A percentile compares a stretch with the other conserved stretches of the same genome.
Evolutionary conservation across 169 alveolate species (phyloP).

Genomic region (Plasmodium adleri): DNA sequence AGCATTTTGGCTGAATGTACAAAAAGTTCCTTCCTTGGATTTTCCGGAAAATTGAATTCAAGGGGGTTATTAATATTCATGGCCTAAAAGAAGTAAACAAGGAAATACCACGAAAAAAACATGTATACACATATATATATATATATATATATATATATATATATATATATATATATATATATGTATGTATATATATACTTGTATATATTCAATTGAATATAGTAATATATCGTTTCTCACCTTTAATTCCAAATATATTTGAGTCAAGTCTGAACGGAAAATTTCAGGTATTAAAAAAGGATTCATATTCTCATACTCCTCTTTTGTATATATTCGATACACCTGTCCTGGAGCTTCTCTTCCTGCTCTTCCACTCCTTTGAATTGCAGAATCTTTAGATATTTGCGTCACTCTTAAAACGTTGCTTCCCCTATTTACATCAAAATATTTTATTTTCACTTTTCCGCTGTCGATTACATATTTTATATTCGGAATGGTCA

Average conservation of each 20-base stretch:
- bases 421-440: constrained; percentile 90
- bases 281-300: constrained; percentile 92
- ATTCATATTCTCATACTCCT: constrained; percentile 86
- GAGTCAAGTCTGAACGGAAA: constrained; percentile 91
- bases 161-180: not conserved
- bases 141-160: constrained; percentile 7
- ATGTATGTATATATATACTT: not conserved
- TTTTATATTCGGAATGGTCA: constrained; percentile 95
- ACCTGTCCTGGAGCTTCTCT: constrained; percentile 93
- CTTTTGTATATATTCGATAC: constrained; percentile 93
- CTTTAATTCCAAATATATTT: constrained; percentile 89
- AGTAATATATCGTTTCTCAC: not conserved
- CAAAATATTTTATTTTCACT: constrained; percentile 89
- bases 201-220: not conserved
- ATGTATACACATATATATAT: not conserved
- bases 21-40: constrained; percentile 95
- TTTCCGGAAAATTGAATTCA: constrained; percentile 94
- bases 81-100: constrained; percentile 30
- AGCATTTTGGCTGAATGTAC: constrained; percentile 80
- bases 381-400: constrained; percentile 94
- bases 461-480: constrained; percentile 95
- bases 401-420: constrained; percentile 88
- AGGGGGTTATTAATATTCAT: constrained; percentile 70
- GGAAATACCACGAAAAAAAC: not conserved
- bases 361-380: constrained; percentile 98